Evolutionary conservation across 805 yeast genomes (phyloP), one percentile per base, ranked within the genome.

Genomic region (Candida pseudofarinosa): DNA sequence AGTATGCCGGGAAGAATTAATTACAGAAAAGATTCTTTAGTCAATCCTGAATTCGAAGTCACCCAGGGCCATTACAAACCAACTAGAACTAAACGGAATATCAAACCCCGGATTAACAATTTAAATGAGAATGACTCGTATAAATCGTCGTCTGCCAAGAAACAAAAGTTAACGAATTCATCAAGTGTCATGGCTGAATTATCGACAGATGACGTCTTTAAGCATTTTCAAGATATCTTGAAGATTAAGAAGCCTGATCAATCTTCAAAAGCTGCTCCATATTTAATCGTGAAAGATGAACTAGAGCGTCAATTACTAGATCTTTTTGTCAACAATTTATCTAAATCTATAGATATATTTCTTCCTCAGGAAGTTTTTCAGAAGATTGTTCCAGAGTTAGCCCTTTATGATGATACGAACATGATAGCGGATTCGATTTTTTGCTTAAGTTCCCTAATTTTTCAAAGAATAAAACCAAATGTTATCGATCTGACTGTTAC

Each of bases 371-470:
- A 59, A 17, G 50, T 56, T 13, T 69, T 64, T 45, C 51, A 54
- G 23, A 58, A 56, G 20, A 51, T 69, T 3, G 54, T 69, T 1
- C 60, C 72, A 2, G 64, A 63, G 40, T 42, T 69, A 44, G 71
- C 73, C 3, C 48, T 69, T 17, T 48, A 56, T 38, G 73, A 69
- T 42, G 71, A 68, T 7, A 64, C 73, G 2, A 54, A 64, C 18
- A 59, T 68, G 65, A 53, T 69, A n/a, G 37, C 63, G 15, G 58
- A 62, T 49, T 53, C 69, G n/a, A 62, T 69, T 35, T 58, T 62
- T 38, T 63, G 69, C 40, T 54, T 69, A 41, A 59, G 69, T 41
- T 62, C 69, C n/a, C 54, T 66, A 33, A 63, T 62, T 45, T 45
- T 62, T 19, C 69, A 61, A 42, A 45, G 70, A 20, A 52, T 54